Evolutionary conservation across 73 alveolate genomes (phyloP), one percentile per base, ranked within the genome.

Genomic region (Breviolum minutum): DNA sequence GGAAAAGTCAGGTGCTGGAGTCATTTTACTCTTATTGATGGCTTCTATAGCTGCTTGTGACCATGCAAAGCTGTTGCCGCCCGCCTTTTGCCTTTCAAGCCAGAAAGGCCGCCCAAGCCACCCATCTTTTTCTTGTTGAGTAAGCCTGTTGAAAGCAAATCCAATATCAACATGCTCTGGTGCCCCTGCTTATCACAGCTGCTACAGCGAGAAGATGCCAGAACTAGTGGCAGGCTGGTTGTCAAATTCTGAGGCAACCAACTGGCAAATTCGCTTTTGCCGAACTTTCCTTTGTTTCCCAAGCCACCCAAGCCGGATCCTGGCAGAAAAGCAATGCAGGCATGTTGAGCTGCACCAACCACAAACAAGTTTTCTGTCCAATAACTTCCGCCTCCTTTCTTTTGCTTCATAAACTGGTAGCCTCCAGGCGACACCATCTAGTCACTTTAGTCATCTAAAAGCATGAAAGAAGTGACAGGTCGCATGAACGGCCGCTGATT

Each of bases 1-100:
- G 54, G 54, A 40, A 40, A 40, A 40, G 54, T 40, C 54, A n/a
- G 54, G 54, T 40, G 54, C 54, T 40, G 54, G 54, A 40, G 54
- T 40, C 54, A 40, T 40, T 40, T 40, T 40, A 40, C 54, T 40
- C 54, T 40, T 40, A 40, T 40, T 40, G 54, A 40, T 40, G 54
- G 54, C 54, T 40, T 40, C 54, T 40, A 40, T 40, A 40, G 54
- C 54, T 40, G 54, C 54, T 40, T 40, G 54, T n/a, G n/a, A n/a
- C n/a, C 54, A 40, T 40, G 54, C 54, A 40, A 3, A 40, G 54
- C 54, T 40, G 54, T 40, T 40, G 54, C 54, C 3, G 19, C 95
- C 95, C 8, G 96, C 98, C 90, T 92, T 66, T 92, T 92, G 91
- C 98, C 98, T 76, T 92, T 92, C 48, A 87, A 68, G 95, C 95